Base-by-base conservation (phyloP, 2,329 filamentous ascomycete species). In the Nemania sp. region DNA sequence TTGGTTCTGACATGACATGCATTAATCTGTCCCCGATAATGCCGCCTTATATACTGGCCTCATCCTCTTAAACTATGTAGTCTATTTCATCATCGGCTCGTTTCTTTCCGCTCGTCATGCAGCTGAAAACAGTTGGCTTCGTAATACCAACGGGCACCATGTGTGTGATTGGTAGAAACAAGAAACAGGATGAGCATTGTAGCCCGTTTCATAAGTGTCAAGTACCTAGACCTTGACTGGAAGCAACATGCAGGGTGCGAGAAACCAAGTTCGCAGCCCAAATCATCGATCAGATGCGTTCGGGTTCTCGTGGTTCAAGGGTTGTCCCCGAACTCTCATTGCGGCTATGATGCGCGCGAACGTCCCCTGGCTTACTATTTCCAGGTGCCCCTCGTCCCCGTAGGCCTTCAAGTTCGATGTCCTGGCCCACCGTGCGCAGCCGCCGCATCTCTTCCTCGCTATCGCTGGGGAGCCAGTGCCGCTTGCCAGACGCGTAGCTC, bases 401-500 rank as follows among this genome's bases (percentile, higher is more conserved):
- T 9, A 68, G 58, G 33, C 65, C 52, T 24, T 60, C 64, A 15
- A 70, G 39, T 42, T 70, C 67, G 53, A 70, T 68, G n/a, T 65
- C 66, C 5, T 64, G 60, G 3, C 59, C 57, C 19, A 54, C 31
- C 28, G 61, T 56, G 37, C 28, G 42, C n/a, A 45, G 28, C 19
- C 31, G 36, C 12, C 17, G 36, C 2, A 17, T 20, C 12, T 62
- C 64, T 3, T 54, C 60, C 36, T 64, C 64, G 23, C 60, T 59
- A 5, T 59, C 61, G 6, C 49, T 41, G 6, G 58, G 44, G 12
- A 55, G 26, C 66, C 66, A 72, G 57, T 70, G 66, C 63, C 58
- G 67, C 64, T 70, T 68, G 59, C 78, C 72, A 11, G 75, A 78
- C 9, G 79, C 79, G 61, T 81, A 84, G 56, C 80, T 82, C 58